Percentiles rank a stretch among this genome's conserved stretches.
Evolutionary conservation across 306 rosid species (phyloP).

Genomic region (Senna tora): DNA sequence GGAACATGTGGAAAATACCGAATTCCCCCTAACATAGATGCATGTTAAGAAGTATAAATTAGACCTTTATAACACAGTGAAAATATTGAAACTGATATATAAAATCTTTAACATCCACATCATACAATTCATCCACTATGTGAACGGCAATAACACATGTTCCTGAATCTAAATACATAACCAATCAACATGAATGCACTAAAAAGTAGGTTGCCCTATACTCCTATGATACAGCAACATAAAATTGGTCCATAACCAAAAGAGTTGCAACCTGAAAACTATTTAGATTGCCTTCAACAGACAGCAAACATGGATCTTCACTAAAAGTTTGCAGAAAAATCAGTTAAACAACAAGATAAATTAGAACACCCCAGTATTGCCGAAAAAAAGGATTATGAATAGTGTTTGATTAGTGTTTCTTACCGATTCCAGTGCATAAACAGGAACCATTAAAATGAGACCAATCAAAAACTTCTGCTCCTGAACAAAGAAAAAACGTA

Average conservation of each 20-base stretch:
- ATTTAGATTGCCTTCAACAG: neutral
- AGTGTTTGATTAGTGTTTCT: conserved; percentile 27
- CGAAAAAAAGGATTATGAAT: neutral
- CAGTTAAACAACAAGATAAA: neutral
- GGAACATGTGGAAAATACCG: neutral
- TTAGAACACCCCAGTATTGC: neutral
- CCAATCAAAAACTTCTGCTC: conserved; percentile 99
- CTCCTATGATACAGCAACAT: neutral
- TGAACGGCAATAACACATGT: neutral
- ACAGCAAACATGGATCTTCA: neutral
- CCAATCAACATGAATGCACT: neutral
- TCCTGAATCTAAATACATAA: neutral
- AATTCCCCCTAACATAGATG: neutral
- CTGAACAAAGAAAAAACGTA: conserved; percentile 51
- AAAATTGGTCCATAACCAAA: neutral
- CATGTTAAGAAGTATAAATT: neutral
- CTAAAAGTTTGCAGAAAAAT: neutral
- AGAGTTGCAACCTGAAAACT: neutral
- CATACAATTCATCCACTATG: neutral
- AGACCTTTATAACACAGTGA: neutral
- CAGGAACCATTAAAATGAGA: conserved; percentile 97
- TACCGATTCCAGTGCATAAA: conserved; percentile 97
- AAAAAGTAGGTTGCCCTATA: neutral
- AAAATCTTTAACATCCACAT: neutral
- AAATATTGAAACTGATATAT: neutral